Conservation (phyloP, 2,329 filamentous ascomycete genomes). For the Dactylellina drechsleri region DNA sequence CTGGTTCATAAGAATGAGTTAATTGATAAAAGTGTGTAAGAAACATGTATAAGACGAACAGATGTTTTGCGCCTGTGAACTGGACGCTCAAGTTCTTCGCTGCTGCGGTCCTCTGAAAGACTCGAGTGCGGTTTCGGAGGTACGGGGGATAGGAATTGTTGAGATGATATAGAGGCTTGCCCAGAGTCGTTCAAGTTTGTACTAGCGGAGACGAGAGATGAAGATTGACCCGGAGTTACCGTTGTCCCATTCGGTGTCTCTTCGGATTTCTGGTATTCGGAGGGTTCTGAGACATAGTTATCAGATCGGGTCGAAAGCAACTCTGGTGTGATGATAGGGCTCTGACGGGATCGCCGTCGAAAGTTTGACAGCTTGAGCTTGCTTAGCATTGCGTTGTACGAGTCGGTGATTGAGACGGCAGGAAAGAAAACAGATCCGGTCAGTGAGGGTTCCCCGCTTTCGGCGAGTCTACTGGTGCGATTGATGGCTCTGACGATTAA, state of each 20-base stretch:
- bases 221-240: conserved; percentile 22
- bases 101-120: conserved; percentile 3
- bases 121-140: conserved; percentile 11
- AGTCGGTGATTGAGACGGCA: background rate
- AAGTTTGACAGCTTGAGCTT: conserved; percentile 42
- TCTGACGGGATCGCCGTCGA: conserved; percentile 41
- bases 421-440: background rate
- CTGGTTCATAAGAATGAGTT: conserved; percentile 5
- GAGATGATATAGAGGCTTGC: conserved; percentile 33
- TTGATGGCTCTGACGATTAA: no score
- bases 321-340: conserved; percentile 4
- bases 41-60: conserved; percentile 17
- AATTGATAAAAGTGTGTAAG: background rate
- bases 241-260: background rate
- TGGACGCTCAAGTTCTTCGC: conserved; percentile 18
- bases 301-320: background rate
- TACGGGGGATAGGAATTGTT: conserved; percentile 23
- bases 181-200: conserved; percentile 22
- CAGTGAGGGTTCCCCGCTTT: no score
- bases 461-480: no score
- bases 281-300: background rate
- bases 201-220: conserved; percentile 23
- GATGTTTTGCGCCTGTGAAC: conserved; percentile 28
- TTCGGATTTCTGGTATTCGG: conserved; percentile 1
- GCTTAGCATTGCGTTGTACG: conserved; percentile 26